Evolutionary conservation across 2,329 filamentous ascomycete species (phyloP).

Genomic region (Cordyceps javanica): DNA sequence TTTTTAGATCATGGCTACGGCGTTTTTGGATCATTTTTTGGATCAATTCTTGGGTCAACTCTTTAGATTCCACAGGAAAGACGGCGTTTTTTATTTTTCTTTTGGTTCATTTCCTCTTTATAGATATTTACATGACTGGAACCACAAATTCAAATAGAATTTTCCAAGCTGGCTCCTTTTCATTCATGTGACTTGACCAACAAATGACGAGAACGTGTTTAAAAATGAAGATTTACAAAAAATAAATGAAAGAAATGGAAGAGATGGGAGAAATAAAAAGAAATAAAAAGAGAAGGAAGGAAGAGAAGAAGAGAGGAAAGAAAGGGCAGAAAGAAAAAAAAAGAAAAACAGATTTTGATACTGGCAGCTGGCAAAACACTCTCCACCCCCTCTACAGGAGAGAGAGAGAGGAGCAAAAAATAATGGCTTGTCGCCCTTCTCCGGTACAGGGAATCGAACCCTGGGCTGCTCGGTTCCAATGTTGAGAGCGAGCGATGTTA

Average conservation of each 20-base stretch:
- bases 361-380: neutral
- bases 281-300: neutral
- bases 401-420: no score
- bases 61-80: neutral
- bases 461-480: constrained; percentile 10
- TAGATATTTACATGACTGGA: no score
- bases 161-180: no score
- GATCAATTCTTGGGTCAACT: no score
- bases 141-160: neutral
- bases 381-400: no score
- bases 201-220: no score
- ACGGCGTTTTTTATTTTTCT: neutral
- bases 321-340: neutral
- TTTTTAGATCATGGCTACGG: constrained; percentile 1
- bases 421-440: neutral
- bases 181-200: neutral
- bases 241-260: neutral
- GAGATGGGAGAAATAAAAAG: neutral
- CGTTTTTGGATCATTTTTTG: constrained; percentile 2
- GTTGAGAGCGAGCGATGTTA: constrained; percentile 30
- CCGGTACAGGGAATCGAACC: constrained; percentile 13
- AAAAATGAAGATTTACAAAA: no score
- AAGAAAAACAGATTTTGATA: no score
- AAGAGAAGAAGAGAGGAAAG: neutral
- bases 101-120: neutral